These are phyloP conservation scores for Leersia perrieri DNA, from an alignment of 176 grass and related monocot species.

Conservation along the genomic window DNA sequence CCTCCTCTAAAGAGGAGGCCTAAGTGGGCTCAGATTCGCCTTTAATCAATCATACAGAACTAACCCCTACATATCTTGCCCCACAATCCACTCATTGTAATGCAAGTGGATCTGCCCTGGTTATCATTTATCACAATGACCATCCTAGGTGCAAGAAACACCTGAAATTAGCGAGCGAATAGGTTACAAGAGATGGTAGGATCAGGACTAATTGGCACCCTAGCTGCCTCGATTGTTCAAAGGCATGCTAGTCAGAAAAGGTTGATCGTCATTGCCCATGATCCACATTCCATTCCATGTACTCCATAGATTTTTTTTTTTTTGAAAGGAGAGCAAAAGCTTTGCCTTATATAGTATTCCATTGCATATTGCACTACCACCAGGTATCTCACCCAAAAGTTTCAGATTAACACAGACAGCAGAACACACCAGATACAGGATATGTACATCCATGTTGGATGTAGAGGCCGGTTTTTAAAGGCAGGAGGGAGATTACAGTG, in stretches of 20 bases:
- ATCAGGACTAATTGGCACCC: not conserved
- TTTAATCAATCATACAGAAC: constrained; percentile 22
- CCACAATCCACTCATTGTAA: not conserved
- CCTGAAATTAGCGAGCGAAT: not conserved
- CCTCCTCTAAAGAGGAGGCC: not conserved
- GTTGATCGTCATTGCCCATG: not conserved
- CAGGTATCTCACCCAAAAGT: not conserved
- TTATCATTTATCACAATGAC: constrained; percentile 9
- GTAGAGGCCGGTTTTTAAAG: too few relatives aligned
- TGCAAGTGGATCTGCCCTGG: not conserved
- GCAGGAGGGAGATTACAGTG: not conserved
- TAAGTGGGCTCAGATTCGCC: constrained; percentile 31
- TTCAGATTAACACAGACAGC: not conserved
- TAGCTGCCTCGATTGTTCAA: not conserved
- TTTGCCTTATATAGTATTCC: too few relatives aligned
- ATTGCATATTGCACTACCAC: not conserved
- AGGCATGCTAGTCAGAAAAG: not conserved
- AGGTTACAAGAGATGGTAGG: not conserved
- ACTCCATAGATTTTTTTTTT: too few relatives aligned
- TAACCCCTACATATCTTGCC: not conserved
- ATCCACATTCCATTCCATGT: not conserved
- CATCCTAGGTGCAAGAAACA: constrained; percentile 22
- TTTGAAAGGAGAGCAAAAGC: too few relatives aligned
- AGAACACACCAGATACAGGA: not conserved
- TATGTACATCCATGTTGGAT: too few relatives aligned